These are phyloP conservation scores for Aspergillus uvarum DNA, from an alignment of 2,329 filamentous ascomycete species.

Conservation along the genomic window DNA sequence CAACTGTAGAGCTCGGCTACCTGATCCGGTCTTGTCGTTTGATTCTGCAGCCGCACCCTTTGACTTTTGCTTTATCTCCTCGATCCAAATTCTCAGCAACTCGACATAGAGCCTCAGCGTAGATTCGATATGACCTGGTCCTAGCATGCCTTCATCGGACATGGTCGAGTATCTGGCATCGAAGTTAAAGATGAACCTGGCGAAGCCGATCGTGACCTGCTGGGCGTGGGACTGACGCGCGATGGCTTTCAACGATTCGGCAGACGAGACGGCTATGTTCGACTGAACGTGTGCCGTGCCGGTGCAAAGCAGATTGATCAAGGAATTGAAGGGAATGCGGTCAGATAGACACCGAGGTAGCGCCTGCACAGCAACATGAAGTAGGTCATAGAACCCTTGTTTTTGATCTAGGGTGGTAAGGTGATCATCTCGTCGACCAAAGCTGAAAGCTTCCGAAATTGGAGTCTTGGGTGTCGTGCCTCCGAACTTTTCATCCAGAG, in stretches of 20 bases:
- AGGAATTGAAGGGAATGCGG: constrained; percentile 85
- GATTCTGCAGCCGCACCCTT: constrained; percentile 68
- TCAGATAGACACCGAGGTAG: constrained; percentile 89
- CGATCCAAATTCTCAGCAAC: constrained; percentile 93
- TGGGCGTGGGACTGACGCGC: constrained; percentile 90
- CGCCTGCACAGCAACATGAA: constrained; percentile 94
- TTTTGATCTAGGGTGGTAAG: constrained; percentile 74
- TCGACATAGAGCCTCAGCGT: constrained; percentile 92
- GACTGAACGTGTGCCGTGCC: constrained; percentile 93
- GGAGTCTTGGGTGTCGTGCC: constrained; percentile 88
- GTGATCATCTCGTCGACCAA: constrained; percentile 78
- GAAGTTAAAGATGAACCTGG: constrained; percentile 97
- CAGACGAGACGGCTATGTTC: constrained; percentile 88
- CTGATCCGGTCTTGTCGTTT: constrained; percentile 61
- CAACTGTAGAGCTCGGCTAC: constrained; percentile 72
- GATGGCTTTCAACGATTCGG: constrained; percentile 91
- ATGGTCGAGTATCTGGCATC: constrained; percentile 97
- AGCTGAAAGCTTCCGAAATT: constrained; percentile 90
- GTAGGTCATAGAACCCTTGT: constrained; percentile 90
- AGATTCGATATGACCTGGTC: constrained; percentile 89
- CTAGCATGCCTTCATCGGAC: constrained; percentile 95
- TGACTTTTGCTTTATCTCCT: constrained; percentile 86
- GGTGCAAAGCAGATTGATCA: constrained; percentile 93
- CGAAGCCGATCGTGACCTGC: constrained; percentile 93
- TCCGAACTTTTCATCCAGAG: constrained; percentile 90